Evolutionary conservation across 495 filamentous ascomycete species (phyloP).

Genomic region (Lepraria neglecta): DNA sequence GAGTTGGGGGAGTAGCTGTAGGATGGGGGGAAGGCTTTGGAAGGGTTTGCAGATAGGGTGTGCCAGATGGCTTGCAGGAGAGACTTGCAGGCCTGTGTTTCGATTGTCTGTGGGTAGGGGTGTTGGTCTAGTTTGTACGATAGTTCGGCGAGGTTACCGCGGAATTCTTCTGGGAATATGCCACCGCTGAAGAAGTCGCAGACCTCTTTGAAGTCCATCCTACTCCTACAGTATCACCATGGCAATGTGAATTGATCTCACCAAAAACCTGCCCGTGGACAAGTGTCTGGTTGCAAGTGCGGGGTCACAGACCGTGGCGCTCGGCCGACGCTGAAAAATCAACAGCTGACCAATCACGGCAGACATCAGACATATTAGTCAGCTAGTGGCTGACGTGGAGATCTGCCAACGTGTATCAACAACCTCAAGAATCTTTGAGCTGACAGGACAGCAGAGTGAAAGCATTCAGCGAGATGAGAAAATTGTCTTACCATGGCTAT

Average conservation of each 20-base stretch:
- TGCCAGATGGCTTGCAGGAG: background rate
- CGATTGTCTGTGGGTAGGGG: background rate
- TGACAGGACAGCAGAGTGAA: no score
- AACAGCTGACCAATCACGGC: no score
- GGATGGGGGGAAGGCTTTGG: background rate
- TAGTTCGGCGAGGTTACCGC: background rate
- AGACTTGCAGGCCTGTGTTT: background rate
- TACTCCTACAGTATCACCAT: background rate
- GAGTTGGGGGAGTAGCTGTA: background rate
- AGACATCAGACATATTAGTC: no score
- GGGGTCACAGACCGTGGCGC: no score
- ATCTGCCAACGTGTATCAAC: no score
- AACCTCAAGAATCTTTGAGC: no score
- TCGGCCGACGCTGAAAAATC: no score
- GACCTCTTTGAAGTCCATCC: background rate
- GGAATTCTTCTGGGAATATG: background rate
- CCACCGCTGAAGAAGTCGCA: background rate
- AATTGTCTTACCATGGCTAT: background rate
- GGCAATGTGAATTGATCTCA: no score
- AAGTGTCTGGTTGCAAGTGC: no score
- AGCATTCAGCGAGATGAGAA: background rate
- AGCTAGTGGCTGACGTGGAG: no score
- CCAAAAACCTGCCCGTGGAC: no score
- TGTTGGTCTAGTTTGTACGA: background rate
- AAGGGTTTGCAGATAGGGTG: background rate